Conservation (phyloP, 768 basidiomycete species). For the Wakefieldia striispora region DNA sequence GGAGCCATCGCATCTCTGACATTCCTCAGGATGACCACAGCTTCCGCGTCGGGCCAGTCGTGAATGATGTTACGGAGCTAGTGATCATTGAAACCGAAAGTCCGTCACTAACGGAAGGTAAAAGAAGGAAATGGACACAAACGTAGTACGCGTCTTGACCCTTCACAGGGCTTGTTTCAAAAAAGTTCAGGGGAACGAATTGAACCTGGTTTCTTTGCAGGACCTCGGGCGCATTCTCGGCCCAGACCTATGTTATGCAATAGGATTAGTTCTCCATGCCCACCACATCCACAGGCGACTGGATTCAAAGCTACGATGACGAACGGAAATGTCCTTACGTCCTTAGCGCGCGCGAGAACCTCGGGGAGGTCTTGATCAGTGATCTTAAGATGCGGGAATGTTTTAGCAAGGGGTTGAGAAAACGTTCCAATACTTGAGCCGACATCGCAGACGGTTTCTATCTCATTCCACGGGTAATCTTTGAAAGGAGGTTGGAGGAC, state of each 20-base stretch:
- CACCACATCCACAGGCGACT: not conserved
- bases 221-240: slow-evolving; percentile 13
- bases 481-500: not conserved
- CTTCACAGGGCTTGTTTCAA: slow-evolving; percentile 15
- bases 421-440: slow-evolving; percentile 30
- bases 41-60: slow-evolving; percentile 37
- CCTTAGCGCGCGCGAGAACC: slow-evolving; percentile 21
- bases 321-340: slow-evolving; percentile 5
- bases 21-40: slow-evolving; percentile 29
- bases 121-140: not conserved
- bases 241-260: slow-evolving; percentile 13
- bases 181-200: slow-evolving; percentile 20
- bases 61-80: slow-evolving; percentile 32
- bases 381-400: slow-evolving; percentile 27
- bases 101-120: not conserved
- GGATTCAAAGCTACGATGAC: not conserved
- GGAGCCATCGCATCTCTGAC: slow-evolving; percentile 29
- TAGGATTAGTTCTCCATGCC: not conserved
- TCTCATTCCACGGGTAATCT: slow-evolving; percentile 28
- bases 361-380: slow-evolving; percentile 29
- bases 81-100: not conserved
- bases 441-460: slow-evolving; percentile 27
- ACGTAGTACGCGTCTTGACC: slow-evolving; percentile 28
- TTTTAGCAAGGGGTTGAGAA: slow-evolving; percentile 27
- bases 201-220: slow-evolving; percentile 15